phyloP scores from a whole-genome alignment of 2,329 filamentous ascomycete species.

The Myotisia sp. region DNA sequence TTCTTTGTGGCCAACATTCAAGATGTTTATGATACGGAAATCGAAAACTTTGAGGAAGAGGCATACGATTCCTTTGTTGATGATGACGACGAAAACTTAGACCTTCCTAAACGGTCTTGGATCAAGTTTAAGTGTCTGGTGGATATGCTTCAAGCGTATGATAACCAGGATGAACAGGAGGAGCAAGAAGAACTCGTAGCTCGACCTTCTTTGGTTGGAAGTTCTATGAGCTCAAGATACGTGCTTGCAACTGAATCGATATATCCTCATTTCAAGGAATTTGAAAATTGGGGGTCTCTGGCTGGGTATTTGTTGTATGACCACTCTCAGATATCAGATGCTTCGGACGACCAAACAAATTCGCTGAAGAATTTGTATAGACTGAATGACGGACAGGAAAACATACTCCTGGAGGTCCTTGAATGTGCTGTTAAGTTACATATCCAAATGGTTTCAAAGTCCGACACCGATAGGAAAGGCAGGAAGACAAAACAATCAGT shows the following conservation, averaged over 20 bases:
- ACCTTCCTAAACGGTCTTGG: conserved; percentile 68
- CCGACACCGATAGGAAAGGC: conserved; percentile 39
- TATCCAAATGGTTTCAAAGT: conserved; percentile 52
- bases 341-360: conserved; percentile 41
- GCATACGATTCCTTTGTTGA: conserved; percentile 61
- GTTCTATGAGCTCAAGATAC: conserved; percentile 63
- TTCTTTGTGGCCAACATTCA: conserved; percentile 85
- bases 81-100: conserved; percentile 55
- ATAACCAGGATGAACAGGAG: conserved; percentile 41
- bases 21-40: conserved; percentile 62
- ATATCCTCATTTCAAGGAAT: conserved; percentile 65
- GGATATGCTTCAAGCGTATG: conserved; percentile 69
- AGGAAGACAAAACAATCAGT: conserved; percentile 46
- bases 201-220: conserved; percentile 40
- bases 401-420: conserved; percentile 73
- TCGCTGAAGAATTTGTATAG: conserved; percentile 59
- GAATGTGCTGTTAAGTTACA: conserved; percentile 66
- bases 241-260: conserved; percentile 73
- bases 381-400: conserved; percentile 62
- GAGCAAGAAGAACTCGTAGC: conserved; percentile 15
- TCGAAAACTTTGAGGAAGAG: conserved; percentile 72
- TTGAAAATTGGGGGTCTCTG: conserved; percentile 75
- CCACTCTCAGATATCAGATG: conserved; percentile 52
- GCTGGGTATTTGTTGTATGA: conserved; percentile 87
- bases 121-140: conserved; percentile 82